Evolutionary conservation across 202 grass and related monocot genomes (phyloP).

Genomic region (Brachypodium distachyon): DNA sequence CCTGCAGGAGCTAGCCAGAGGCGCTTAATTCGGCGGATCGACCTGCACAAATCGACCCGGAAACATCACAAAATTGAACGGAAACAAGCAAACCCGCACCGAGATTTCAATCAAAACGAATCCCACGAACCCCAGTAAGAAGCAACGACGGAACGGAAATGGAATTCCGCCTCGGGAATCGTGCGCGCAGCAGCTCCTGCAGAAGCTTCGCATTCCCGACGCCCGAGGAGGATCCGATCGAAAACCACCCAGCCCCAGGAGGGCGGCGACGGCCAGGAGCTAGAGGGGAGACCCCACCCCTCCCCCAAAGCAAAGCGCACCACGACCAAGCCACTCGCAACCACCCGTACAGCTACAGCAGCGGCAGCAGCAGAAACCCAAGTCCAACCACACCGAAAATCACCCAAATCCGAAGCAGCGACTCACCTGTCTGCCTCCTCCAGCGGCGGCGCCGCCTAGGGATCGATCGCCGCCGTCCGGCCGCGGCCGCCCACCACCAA

Average conservation of each 20-base stretch:
- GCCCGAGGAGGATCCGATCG: slow-evolving; percentile 39
- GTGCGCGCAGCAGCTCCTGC: neutral
- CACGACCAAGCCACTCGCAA: slow-evolving; percentile 7
- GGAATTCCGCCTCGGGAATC: neutral
- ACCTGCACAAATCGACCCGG: slow-evolving; percentile 32
- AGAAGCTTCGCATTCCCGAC: slow-evolving; percentile 17
- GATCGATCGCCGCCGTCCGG: neutral
- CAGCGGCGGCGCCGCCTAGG: neutral
- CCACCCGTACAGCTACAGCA: slow-evolving; percentile 10
- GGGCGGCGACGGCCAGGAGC: neutral
- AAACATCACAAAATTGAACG: neutral
- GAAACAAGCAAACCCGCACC: neutral
- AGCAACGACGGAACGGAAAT: too few relatives aligned
- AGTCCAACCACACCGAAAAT: slow-evolving; percentile 6
- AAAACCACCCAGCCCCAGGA: neutral
- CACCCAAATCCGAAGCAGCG: slow-evolving; percentile 16
- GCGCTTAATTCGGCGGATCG: slow-evolving; percentile 21
- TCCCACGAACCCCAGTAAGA: slow-evolving; percentile 16
- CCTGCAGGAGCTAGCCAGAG: neutral
- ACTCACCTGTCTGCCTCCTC: slow-evolving; percentile 43
- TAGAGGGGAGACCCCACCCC: neutral
- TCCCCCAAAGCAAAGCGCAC: neutral
- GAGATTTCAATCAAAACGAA: neutral
- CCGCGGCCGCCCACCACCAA: neutral
- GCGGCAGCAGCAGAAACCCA: neutral